phyloP scores from a whole-genome alignment of 495 filamentous ascomycete species.

The Aspergillus funiculosus region DNA sequence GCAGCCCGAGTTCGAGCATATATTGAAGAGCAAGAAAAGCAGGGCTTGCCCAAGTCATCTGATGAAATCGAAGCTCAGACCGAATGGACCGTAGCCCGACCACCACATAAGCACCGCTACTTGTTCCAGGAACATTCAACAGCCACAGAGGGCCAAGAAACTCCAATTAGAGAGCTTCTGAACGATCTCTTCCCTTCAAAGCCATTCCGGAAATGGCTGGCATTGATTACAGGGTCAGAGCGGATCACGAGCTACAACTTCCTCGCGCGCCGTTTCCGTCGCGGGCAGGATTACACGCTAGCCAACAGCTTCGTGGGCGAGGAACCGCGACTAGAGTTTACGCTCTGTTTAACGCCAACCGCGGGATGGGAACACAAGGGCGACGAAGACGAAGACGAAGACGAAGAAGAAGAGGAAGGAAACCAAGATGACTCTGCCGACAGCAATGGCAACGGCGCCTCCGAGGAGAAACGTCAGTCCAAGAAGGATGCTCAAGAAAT shows the following conservation, averaged over 20 bases:
- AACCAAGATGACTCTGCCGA: no score
- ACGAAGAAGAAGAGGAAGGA: slow-evolving; percentile 33
- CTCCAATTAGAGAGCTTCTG: slow-evolving; percentile 70
- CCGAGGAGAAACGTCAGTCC: slow-evolving; percentile 14
- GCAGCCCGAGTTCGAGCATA: slow-evolving; percentile 59
- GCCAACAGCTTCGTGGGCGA: slow-evolving; percentile 74
- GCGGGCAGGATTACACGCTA: slow-evolving; percentile 84
- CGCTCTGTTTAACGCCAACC: slow-evolving; percentile 75
- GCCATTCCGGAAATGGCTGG: slow-evolving; percentile 89
- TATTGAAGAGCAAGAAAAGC: slow-evolving; percentile 58
- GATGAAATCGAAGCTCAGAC: slow-evolving; percentile 53
- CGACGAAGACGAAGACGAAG: slow-evolving; percentile 48
- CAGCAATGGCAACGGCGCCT: slow-evolving; percentile 8
- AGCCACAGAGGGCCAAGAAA: slow-evolving; percentile 22
- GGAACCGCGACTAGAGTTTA: slow-evolving; percentile 79
- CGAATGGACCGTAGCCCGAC: slow-evolving; percentile 70
- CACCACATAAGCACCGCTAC: slow-evolving; percentile 94
- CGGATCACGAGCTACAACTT: slow-evolving; percentile 56
- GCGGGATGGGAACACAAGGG: slow-evolving; percentile 73
- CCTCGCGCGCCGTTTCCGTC: slow-evolving; percentile 75
- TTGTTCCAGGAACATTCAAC: slow-evolving; percentile 61
- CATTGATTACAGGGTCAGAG: slow-evolving; percentile 69
- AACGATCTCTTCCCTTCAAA: slow-evolving; percentile 72
- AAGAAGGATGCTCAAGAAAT: slow-evolving; percentile 42
- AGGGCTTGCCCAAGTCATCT: slow-evolving; percentile 37